Evolutionary conservation across 164 flowering plant species (phyloP).

Genomic region (Chimonanthus praecox): DNA sequence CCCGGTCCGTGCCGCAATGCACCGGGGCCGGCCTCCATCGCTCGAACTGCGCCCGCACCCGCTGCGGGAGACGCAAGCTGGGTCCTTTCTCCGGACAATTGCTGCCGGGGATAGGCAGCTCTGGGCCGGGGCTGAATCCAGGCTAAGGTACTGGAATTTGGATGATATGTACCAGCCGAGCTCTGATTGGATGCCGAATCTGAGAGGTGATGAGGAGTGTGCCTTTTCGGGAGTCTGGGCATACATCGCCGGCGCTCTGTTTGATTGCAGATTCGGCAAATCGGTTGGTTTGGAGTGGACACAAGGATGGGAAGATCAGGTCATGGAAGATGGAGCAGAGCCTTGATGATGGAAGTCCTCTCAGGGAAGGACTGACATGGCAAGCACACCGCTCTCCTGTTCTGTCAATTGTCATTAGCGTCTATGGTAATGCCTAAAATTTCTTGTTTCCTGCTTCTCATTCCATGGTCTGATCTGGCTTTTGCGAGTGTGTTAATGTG

Average conservation of each 20-base stretch:
- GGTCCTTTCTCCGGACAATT: conserved; percentile 61
- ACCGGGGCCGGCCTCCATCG: conserved; percentile 75
- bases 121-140: conserved; percentile 89
- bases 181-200: conserved; percentile 24
- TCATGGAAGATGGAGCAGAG: conserved; percentile 85
- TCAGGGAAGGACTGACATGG: conserved; percentile 76
- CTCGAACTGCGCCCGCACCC: conserved; percentile 94
- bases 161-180: conserved; percentile 10
- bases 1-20: conserved; percentile 67
- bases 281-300: conserved; percentile 83
- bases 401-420: conserved; percentile 59
- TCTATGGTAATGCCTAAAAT: conserved; percentile 48
- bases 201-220: conserved; percentile 78
- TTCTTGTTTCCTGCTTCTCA: background rate
- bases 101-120: conserved; percentile 63
- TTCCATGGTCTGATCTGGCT: background rate
- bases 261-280: conserved; percentile 58
- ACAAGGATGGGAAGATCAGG: conserved; percentile 89
- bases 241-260: conserved; percentile 56
- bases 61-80: conserved; percentile 76
- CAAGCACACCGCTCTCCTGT: conserved; percentile 82
- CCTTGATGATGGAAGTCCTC: conserved; percentile 25
- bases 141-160: conserved; percentile 61
- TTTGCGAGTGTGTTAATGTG: too few species aligned
- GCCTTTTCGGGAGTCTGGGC: conserved; percentile 62